Conservation (phyloP, 1,284 basidiomycete genomes). For the Pascua guehoae region DNA sequence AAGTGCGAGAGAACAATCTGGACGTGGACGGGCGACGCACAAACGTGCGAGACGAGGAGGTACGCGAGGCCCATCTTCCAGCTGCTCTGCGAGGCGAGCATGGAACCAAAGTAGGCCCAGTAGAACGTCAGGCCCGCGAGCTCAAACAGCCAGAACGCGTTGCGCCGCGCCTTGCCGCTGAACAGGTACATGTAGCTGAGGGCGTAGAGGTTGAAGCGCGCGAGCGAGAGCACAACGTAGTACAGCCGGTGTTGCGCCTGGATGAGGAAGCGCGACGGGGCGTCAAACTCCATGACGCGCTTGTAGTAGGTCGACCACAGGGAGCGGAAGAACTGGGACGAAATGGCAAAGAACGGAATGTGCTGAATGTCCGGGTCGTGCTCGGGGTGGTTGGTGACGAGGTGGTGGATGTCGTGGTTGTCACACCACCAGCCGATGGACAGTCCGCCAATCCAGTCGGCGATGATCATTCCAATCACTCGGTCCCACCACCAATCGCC, state of each 20-base stretch:
- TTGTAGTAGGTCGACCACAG: conserved; percentile 96
- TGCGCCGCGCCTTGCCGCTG: conserved; percentile 45
- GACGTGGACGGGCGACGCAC: conserved; percentile 56
- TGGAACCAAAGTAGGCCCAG: conserved; percentile 54
- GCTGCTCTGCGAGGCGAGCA: conserved; percentile 40
- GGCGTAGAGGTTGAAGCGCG: conserved; percentile 91
- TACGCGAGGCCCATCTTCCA: conserved; percentile 52
- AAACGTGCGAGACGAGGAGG: conserved; percentile 55
- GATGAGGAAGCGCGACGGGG: conserved; percentile 64
- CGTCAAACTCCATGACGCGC: conserved; percentile 76
- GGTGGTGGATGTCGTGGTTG: conserved; percentile 95
- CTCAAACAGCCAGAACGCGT: conserved; percentile 50
- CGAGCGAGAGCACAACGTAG: conserved; percentile 86
- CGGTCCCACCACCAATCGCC: conserved; percentile 82
- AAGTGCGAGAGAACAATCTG: conserved; percentile 96
- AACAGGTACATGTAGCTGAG: conserved; percentile 78
- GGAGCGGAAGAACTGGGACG: conserved; percentile 75
- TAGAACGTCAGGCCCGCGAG: conserved; percentile 53
- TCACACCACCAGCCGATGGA: conserved; percentile 98
- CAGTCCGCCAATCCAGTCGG: conserved; percentile 81
- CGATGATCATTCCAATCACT: conserved; percentile 66
- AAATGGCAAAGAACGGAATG: conserved; percentile 93
- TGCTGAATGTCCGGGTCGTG: conserved; percentile 89
- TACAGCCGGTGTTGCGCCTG: conserved; percentile 86
- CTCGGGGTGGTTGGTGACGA: conserved; percentile 94